Evolutionary conservation across 345 rosid genomes (phyloP).

Genomic region (Pistacia integerrima): DNA sequence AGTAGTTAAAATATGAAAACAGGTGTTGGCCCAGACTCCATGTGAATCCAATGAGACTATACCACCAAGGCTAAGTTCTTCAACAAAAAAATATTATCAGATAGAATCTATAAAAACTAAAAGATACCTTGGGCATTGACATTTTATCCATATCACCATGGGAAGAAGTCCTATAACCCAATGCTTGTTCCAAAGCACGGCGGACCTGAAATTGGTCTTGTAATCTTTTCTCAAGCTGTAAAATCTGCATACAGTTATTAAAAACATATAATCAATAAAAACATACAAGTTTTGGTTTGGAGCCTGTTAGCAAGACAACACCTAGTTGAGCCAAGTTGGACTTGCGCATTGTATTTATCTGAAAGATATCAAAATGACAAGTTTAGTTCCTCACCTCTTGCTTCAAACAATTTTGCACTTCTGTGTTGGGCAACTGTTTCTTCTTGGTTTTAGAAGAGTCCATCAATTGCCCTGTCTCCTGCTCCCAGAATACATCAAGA

Average conservation of each 20-base stretch:
- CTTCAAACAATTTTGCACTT: conserved; percentile 63
- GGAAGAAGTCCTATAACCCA: conserved; percentile 60
- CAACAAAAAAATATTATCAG: background rate
- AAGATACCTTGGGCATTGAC: conserved; percentile 67
- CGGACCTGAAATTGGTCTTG: conserved; percentile 82
- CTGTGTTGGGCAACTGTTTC: conserved; percentile 45
- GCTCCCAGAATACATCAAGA: conserved; percentile 30
- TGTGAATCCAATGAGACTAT: background rate
- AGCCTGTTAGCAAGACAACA: conserved; percentile 1
- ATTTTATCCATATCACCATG: conserved; percentile 35
- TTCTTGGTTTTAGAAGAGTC: conserved; percentile 42
- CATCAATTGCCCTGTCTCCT: conserved; percentile 64
- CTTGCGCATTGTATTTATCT: background rate
- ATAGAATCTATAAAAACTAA: conserved; percentile 8
- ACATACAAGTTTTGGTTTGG: background rate
- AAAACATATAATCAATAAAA: background rate
- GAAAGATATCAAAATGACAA: conserved; percentile 11
- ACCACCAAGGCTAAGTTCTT: background rate
- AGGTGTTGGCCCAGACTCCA: background rate
- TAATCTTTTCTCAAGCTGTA: conserved; percentile 78
- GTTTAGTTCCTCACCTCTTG: conserved; percentile 65
- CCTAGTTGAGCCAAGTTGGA: background rate
- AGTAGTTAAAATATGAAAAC: background rate
- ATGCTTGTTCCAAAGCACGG: conserved; percentile 73
- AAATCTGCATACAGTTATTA: conserved; percentile 53